Evolutionary conservation across 106 monocot genomes (phyloP), one percentile per base, ranked within the genome.

Genomic region (Dendrobium huoshanense): DNA sequence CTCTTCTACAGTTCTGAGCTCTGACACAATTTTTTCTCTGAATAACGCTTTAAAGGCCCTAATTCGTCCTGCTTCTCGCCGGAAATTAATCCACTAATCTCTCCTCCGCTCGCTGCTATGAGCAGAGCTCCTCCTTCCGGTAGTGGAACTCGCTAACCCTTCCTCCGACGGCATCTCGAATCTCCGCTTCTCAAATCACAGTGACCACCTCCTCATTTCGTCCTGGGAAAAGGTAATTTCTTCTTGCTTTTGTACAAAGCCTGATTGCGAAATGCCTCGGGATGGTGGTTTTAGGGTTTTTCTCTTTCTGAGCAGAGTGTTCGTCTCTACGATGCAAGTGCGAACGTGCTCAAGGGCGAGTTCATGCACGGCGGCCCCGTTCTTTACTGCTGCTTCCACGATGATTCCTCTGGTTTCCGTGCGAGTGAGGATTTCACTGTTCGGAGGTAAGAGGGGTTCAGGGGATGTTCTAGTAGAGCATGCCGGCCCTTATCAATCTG

Each of bases 371-470:
- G 83, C 0, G 97, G 91, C 0, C 86, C 97, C 0, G 97, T 98
- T 13, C 92, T 98, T 1, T 94, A 98, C 81, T 95, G 97, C 87
- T 98, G 94, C 85, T 98, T 98, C 86, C 97, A 98, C n/a, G 97
- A 95, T 42, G 97, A 98, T 45, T 89, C 92, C 2, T 98, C 92
- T 5, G 98, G 94, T 77, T 98, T 98, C 75, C 93, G 95, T 65
- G 98, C 91, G 2, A 43, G 91, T 42, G 85, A 89, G 0, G 98
- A 95, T 80, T 75, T 81, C 83, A 88, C 80, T 19, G 98, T 98
- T 24, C 86, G 98, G 68, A 95, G 95, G 98, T 98, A 73, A 42
- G 84, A 19, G 24, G 29, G n/a, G 8, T 76, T 78, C 19, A 54
- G 24, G 20, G 22, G 9, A 3, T 24, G 2, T 61, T 43, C 68